Percentiles rank a stretch among this genome's conserved stretches.
These are phyloP conservation scores for Nothophytophthora sp. DNA, from an alignment of 352 stramenopile species.

Conservation along the genomic window DNA sequence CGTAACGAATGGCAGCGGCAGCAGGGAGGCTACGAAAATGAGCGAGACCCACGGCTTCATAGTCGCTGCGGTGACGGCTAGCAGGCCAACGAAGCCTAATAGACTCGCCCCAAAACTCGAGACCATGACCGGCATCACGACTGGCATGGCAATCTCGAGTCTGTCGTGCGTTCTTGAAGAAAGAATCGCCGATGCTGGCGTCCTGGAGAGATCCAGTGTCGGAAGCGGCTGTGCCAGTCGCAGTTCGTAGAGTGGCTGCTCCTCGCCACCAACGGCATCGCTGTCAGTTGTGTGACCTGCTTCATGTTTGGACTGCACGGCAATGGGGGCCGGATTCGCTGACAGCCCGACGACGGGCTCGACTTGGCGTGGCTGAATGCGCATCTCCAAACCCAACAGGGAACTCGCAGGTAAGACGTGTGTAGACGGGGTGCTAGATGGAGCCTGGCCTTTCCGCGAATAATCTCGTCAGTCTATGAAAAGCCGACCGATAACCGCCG, in stretches of 20 bases:
- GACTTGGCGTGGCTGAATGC: too few species aligned
- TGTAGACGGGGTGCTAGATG: too few species aligned
- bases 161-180: neutral
- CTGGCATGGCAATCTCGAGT: constrained; percentile 1
- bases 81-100: constrained; percentile 10
- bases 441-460: too few species aligned
- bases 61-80: constrained; percentile 4
- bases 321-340: neutral
- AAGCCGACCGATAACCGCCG: too few species aligned
- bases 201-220: constrained; percentile 11
- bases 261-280: neutral
- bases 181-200: constrained; percentile 8
- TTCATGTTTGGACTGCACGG: too few species aligned
- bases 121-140: constrained; percentile 8
- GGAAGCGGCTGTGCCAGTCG: constrained; percentile 5
- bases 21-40: constrained; percentile 5
- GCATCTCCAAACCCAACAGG: too few species aligned
- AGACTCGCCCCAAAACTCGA: constrained; percentile 9
- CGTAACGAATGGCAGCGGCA: constrained; percentile 6
- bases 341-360: neutral
- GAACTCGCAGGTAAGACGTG: too few species aligned
- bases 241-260: constrained; percentile 11
- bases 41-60: constrained; percentile 10
- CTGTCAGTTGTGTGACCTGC: neutral
- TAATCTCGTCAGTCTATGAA: too few species aligned